Percentiles rank a stretch among this genome's conserved stretches.
These are phyloP conservation scores for Aspergillus ochraceoroseus DNA, from an alignment of 2,329 filamentous ascomycete genomes.

Conservation along the genomic window DNA sequence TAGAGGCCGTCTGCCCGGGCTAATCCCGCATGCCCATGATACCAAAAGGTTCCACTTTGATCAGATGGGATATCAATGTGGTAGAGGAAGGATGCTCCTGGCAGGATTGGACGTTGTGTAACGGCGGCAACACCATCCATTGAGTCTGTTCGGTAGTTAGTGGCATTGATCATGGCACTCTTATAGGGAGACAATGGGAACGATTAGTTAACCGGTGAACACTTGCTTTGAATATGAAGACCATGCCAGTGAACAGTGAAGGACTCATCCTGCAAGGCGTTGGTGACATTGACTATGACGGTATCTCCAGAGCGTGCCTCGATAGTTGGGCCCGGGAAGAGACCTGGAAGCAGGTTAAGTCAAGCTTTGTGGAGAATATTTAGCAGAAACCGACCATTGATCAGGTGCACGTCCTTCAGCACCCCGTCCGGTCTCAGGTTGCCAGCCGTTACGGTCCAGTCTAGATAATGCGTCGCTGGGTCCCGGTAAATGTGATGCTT, in stretches of 20 bases:
- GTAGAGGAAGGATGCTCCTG: slow-evolving; percentile 50
- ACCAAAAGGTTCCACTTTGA: slow-evolving; percentile 49
- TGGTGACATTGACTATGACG: slow-evolving; percentile 43
- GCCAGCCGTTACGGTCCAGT: slow-evolving; percentile 43
- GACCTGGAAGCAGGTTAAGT: slow-evolving; percentile 22
- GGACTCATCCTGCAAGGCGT: slow-evolving; percentile 38
- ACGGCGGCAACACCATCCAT: slow-evolving; percentile 68
- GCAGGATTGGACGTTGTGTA: slow-evolving; percentile 61
- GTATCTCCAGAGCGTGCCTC: slow-evolving; percentile 48
- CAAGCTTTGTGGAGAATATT: too few species aligned
- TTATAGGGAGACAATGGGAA: too few species aligned
- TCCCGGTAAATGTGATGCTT: slow-evolving; percentile 41
- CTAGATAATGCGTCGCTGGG: slow-evolving; percentile 31
- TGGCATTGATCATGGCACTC: not conserved
- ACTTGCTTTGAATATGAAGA: slow-evolving; percentile 39
- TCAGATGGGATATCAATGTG: slow-evolving; percentile 37
- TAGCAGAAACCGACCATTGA: slow-evolving; percentile 43
- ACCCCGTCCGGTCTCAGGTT: slow-evolving; percentile 49
- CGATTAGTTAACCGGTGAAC: too few species aligned
- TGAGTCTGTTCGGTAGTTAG: slow-evolving; percentile 20
- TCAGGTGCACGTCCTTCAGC: slow-evolving; percentile 46
- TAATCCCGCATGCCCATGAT: slow-evolving; percentile 45
- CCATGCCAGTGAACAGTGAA: slow-evolving; percentile 49
- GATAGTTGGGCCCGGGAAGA: slow-evolving; percentile 49
- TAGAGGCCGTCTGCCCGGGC: slow-evolving; percentile 47